Base-by-base conservation (phyloP, 768 basidiomycete genomes). In the Daedalea quercina region DNA sequence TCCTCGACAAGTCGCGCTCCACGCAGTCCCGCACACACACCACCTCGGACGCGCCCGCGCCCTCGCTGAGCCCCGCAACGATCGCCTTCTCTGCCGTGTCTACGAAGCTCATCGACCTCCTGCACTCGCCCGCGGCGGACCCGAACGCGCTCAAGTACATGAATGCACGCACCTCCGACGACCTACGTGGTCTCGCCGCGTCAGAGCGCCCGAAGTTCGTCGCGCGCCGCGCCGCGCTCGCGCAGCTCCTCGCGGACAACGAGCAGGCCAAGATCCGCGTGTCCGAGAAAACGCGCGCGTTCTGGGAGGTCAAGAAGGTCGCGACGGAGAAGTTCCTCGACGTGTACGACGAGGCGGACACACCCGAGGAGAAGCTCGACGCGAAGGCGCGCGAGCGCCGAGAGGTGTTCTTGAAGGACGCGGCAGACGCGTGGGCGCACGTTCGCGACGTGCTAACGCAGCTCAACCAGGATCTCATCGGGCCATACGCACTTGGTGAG, bases 1-100 rank as follows among this genome's bases (percentile, higher is more conserved):
- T 93, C 64, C 73, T 94, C 43, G 91, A 93, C 70, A 85, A 84
- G 65, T 90, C 90, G 13, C 81, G 92, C 44, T 88, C 83, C 1
- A 67, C 78, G 13, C 68, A 75, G 51, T 88, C 87, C 9, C 78
- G 73, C 42, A 84, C 86, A 3, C 78, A 82, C 58, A 84, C 88
- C 3, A 85, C 82, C 2, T 87, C 87, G 0, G 63, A 70, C 12
- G 80, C 84, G 1, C 90, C 91, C 0, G 87, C 90, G 0, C 89
- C 90, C 0, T 72, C 80, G 0, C 72, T 94, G 22, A 75, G 85
- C 17, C 90, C 91, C 1, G 90, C 90, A 1, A 92, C 91, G 2
- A 80, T 92, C 55, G 84, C 82, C n/a, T 80, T 84, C 62, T 68
- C 73, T 49, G 66, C 71, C 11, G 57, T 73, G 1, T 73, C 74